Conservation (phyloP, 139 green algal species). For the Coelastrella sp. region DNA sequence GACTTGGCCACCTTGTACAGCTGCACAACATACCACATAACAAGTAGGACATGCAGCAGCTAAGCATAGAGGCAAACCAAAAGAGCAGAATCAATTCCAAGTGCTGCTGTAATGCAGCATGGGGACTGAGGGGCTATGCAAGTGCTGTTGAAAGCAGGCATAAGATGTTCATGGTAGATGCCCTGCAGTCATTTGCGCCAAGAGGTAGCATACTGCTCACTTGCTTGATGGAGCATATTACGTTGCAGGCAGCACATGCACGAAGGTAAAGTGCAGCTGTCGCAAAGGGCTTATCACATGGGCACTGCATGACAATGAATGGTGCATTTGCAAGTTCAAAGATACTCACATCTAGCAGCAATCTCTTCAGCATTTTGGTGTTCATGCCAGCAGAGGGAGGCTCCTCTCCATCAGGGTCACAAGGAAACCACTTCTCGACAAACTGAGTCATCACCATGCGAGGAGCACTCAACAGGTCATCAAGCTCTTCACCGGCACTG, state of each 20-base stretch:
- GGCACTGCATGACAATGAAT: neutral
- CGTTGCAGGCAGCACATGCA: no score
- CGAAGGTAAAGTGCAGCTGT: neutral
- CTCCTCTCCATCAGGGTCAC: neutral
- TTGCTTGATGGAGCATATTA: no score
- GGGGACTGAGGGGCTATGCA: no score
- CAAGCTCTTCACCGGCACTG: constrained; percentile 58
- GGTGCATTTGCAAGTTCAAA: neutral
- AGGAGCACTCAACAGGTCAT: constrained; percentile 88
- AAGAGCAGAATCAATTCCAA: neutral
- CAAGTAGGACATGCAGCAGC: neutral
- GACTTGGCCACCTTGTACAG: constrained; percentile 20
- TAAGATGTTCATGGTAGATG: no score
- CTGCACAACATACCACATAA: no score
- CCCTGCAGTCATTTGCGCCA: no score
- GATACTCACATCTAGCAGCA: constrained; percentile 47
- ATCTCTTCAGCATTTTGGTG: neutral
- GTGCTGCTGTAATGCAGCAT: no score
- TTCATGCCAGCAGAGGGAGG: neutral
- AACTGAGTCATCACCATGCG: constrained; percentile 72
- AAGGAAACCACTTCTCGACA: constrained; percentile 51
- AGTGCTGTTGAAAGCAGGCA: no score
- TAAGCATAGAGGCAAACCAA: neutral
- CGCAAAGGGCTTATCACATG: neutral
- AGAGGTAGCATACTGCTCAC: no score